These are phyloP conservation scores for Chaetoceros tenuissimus DNA, from an alignment of 108 stramenopile species.

Conservation along the genomic window DNA sequence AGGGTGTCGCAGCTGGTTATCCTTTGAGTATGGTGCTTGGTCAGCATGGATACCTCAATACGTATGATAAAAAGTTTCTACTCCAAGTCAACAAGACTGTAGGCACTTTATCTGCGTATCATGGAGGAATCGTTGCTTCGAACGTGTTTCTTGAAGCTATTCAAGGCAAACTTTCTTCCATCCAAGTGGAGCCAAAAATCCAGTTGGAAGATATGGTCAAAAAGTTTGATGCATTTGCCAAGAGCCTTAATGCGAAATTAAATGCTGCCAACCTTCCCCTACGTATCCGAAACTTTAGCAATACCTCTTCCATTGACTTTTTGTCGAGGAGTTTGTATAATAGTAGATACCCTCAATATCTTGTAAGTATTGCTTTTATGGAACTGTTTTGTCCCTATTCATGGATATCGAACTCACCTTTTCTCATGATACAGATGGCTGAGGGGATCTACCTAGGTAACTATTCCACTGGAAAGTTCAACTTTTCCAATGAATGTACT, in stretches of 20 bases:
- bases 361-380: no score
- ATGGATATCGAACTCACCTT: no score
- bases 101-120: constrained; percentile 35
- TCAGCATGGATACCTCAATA: constrained; percentile 28
- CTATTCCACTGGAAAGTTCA: constrained; percentile 50
- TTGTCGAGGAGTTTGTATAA: constrained; percentile 35
- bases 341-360: constrained; percentile 40
- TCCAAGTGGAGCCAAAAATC: constrained; percentile 11
- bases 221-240: constrained; percentile 30
- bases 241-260: constrained; percentile 18
- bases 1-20: constrained; percentile 44
- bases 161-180: constrained; percentile 6
- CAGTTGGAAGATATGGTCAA: constrained; percentile 20
- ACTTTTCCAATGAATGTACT: constrained; percentile 31
- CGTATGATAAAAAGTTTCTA: constrained; percentile 44
- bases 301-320: constrained; percentile 40
- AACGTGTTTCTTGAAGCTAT: constrained; percentile 40
- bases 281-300: constrained; percentile 45
- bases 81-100: constrained; percentile 49
- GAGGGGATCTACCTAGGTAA: constrained; percentile 46
- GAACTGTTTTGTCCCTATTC: no score
- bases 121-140: constrained; percentile 48
- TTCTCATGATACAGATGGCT: no score
- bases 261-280: constrained; percentile 17
- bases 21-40: constrained; percentile 37